phyloP scores from a whole-genome alignment of 2,329 filamentous ascomycete species.

The Endocalyx cinctus region DNA sequence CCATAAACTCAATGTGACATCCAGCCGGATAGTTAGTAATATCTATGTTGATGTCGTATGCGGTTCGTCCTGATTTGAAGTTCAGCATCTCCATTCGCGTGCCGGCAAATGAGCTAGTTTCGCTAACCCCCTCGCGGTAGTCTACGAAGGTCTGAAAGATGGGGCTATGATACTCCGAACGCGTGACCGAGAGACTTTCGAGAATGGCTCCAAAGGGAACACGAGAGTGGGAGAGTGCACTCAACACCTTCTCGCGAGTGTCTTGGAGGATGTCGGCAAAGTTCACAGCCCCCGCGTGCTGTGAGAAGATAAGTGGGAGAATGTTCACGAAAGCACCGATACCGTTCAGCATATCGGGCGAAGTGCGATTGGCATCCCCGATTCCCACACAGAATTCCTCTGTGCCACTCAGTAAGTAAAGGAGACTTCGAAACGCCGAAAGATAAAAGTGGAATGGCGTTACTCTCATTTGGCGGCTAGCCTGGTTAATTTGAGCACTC shows the following conservation, averaged over 20 bases:
- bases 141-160: conserved; percentile 7
- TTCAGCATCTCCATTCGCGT: too few relatives aligned
- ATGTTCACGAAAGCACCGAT: conserved; percentile 5
- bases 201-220: conserved; percentile 5
- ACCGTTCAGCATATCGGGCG: conserved; percentile 1
- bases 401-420: conserved; percentile 26
- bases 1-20: too few relatives aligned
- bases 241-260: background rate
- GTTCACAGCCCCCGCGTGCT: background rate
- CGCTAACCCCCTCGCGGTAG: background rate
- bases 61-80: background rate
- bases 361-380: conserved; percentile 33
- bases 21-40: too few relatives aligned
- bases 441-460: conserved; percentile 43
- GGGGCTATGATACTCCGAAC: background rate
- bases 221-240: conserved; percentile 1
- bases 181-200: conserved; percentile 1
- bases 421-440: conserved; percentile 32
- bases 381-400: conserved; percentile 39
- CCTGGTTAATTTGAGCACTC: conserved; percentile 16
- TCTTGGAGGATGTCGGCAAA: background rate
- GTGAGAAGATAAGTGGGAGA: conserved; percentile 1
- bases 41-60: conserved; percentile 1
- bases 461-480: conserved; percentile 9
- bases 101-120: conserved; percentile 1